phyloP scores from a whole-genome alignment of 371 early-diverging fungal species.

The Syncephalis fuscata region DNA sequence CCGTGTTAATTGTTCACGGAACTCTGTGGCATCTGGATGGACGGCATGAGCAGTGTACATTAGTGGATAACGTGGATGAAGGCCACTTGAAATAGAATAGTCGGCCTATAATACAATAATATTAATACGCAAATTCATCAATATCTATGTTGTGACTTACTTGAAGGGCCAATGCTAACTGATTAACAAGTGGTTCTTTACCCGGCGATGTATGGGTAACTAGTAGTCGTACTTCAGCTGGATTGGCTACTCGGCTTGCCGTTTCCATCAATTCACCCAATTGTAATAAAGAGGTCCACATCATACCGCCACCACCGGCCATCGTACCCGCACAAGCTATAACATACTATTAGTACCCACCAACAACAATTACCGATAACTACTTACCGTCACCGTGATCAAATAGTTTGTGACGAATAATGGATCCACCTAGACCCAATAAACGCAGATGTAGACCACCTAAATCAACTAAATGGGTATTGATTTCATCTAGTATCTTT shows the following conservation, averaged over 20 bases:
- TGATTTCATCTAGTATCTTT: conserved; percentile 35
- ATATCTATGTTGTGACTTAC: conserved; percentile 12
- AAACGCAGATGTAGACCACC: conserved; percentile 39
- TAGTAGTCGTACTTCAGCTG: conserved; percentile 34
- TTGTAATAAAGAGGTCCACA: conserved; percentile 53
- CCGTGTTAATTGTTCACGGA: conserved; percentile 28
- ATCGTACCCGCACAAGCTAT: conserved; percentile 25
- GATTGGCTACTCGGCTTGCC: conserved; percentile 28
- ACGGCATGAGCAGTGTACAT: conserved; percentile 47
- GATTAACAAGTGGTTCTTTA: conserved; percentile 40
- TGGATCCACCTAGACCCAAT: conserved; percentile 46
- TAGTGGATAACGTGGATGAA: conserved; percentile 51
- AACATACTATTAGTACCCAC: neutral
- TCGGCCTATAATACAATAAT: conserved; percentile 24
- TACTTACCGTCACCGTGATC: conserved; percentile 45
- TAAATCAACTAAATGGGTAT: conserved; percentile 29
- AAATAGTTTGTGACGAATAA: conserved; percentile 45
- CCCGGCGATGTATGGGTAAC: conserved; percentile 47
- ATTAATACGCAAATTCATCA: neutral
- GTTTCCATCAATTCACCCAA: conserved; percentile 47
- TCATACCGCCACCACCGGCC: conserved; percentile 45
- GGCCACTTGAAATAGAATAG: conserved; percentile 44
- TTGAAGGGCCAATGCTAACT: conserved; percentile 33
- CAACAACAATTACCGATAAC: too few species aligned
- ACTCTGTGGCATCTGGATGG: conserved; percentile 37